These are phyloP conservation scores for Lasiosphaeris hirsuta DNA, from an alignment of 495 filamentous ascomycete species.

Conservation along the genomic window DNA sequence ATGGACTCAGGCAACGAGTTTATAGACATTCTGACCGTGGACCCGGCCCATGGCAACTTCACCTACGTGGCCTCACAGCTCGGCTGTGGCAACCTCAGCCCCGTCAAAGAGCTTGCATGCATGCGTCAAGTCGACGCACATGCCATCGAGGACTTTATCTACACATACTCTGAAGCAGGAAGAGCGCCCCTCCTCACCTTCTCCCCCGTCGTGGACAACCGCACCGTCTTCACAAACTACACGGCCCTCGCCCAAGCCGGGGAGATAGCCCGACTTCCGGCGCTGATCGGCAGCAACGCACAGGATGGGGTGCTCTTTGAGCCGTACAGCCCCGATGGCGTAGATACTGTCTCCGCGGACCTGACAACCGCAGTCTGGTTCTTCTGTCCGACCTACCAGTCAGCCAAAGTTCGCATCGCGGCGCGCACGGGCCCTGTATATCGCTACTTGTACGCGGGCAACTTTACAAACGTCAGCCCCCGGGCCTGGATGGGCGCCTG, in stretches of 20 bases:
- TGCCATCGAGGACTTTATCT: slow-evolving; percentile 31
- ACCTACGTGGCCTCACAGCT: slow-evolving; percentile 30
- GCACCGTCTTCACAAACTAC: slow-evolving; percentile 44
- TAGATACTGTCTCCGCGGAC: background rate
- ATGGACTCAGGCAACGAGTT: slow-evolving; percentile 52
- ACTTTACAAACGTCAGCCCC: slow-evolving; percentile 44
- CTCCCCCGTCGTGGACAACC: slow-evolving; percentile 9
- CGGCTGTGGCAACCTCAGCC: slow-evolving; percentile 33
- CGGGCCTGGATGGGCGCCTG: slow-evolving; percentile 47
- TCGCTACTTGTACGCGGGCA: slow-evolving; percentile 46
- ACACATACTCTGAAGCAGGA: slow-evolving; percentile 15
- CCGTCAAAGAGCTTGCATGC: slow-evolving; percentile 36
- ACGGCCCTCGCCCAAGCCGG: background rate
- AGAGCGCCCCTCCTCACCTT: slow-evolving; percentile 34
- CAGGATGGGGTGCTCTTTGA: slow-evolving; percentile 11
- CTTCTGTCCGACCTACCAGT: slow-evolving; percentile 24
- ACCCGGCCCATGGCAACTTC: slow-evolving; percentile 32
- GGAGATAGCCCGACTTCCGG: slow-evolving; percentile 8
- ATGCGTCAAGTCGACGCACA: slow-evolving; percentile 37
- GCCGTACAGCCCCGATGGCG: background rate
- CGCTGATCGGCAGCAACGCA: slow-evolving; percentile 8
- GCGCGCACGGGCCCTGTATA: slow-evolving; percentile 32
- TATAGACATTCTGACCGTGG: slow-evolving; percentile 35
- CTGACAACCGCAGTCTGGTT: slow-evolving; percentile 18
- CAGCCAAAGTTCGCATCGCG: slow-evolving; percentile 20